Conservation (phyloP, 805 yeast genomes). For the Yarrowia deformans region DNA sequence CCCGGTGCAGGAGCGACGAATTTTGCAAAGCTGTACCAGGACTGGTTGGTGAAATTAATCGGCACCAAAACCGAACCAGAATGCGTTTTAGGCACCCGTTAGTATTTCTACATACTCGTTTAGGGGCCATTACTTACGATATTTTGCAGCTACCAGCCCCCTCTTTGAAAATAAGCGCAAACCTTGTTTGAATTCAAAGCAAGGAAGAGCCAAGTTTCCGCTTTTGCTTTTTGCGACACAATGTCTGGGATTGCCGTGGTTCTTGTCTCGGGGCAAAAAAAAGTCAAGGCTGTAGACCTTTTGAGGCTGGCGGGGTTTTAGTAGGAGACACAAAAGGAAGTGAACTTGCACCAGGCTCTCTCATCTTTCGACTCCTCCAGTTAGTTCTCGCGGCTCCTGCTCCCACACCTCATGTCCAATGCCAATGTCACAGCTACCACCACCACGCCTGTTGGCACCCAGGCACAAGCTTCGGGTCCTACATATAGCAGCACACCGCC, state of each 20-base stretch:
- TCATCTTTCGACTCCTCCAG: too few relatives aligned
- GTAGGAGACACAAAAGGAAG: neutral
- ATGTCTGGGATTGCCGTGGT: slow-evolving; percentile 36
- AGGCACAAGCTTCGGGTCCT: slow-evolving; percentile 20
- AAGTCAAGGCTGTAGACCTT: slow-evolving; percentile 8
- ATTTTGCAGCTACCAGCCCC: neutral
- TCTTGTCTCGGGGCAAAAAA: slow-evolving; percentile 1
- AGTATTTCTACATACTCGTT: too few relatives aligned
- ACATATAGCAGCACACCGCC: slow-evolving; percentile 1
- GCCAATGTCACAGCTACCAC: slow-evolving; percentile 7
- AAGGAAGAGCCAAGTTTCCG: slow-evolving; percentile 32
- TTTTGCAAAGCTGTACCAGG: too few relatives aligned
- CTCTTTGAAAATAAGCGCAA: slow-evolving; percentile 3
- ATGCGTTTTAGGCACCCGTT: too few relatives aligned
- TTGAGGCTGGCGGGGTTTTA: neutral
- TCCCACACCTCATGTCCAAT: slow-evolving; percentile 5
- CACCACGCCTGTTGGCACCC: neutral
- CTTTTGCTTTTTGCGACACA: slow-evolving; percentile 4
- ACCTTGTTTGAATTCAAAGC: slow-evolving; percentile 26
- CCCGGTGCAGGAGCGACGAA: neutral
- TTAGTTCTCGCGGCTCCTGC: too few relatives aligned
- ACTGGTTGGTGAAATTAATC: neutral
- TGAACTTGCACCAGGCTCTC: neutral
- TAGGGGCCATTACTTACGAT: too few relatives aligned
- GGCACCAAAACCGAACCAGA: too few relatives aligned